Conservation (phyloP, 2,329 filamentous ascomycete species). For the Aspergillus hiratsukae region DNA sequence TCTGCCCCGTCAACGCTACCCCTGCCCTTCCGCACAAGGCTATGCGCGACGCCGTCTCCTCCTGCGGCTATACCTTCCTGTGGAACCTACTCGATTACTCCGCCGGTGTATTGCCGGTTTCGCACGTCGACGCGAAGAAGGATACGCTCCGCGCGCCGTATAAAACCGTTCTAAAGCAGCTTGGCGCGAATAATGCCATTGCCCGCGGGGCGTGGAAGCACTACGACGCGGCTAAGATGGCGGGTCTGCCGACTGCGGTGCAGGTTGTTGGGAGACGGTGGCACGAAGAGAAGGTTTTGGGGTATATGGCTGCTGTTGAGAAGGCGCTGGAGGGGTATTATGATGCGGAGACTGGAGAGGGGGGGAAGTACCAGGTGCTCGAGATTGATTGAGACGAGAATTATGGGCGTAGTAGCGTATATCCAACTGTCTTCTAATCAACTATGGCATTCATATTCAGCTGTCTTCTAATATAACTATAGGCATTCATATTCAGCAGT, state of each 20-base stretch:
- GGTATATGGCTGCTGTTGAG: conserved; percentile 74
- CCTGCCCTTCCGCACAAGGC: conserved; percentile 81
- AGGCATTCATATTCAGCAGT: too few species aligned
- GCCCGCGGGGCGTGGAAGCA: conserved; percentile 79
- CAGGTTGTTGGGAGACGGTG: conserved; percentile 76
- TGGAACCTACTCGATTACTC: conserved; percentile 93
- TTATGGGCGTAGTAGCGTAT: too few species aligned
- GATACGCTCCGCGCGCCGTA: conserved; percentile 57
- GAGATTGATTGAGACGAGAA: conserved; percentile 29
- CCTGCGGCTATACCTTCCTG: conserved; percentile 88
- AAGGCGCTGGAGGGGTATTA: conserved; percentile 57
- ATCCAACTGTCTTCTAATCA: too few species aligned
- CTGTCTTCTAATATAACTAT: too few species aligned
- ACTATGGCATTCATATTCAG: too few species aligned
- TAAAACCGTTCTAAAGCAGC: conserved; percentile 29
- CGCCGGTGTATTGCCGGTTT: conserved; percentile 76
- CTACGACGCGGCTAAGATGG: conserved; percentile 79
- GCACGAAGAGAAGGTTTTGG: conserved; percentile 83
- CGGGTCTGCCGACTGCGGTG: conserved; percentile 79
- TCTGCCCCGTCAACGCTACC: conserved; percentile 84
- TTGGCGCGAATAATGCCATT: conserved; percentile 65
- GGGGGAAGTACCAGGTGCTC: conserved; percentile 33
- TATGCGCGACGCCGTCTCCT: conserved; percentile 80
- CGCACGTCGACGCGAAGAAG: conserved; percentile 71
- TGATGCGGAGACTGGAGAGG: conserved; percentile 28